phyloP scores from a whole-genome alignment of 257 asterid genomes.

The Dorcoceras hygrometricum region DNA sequence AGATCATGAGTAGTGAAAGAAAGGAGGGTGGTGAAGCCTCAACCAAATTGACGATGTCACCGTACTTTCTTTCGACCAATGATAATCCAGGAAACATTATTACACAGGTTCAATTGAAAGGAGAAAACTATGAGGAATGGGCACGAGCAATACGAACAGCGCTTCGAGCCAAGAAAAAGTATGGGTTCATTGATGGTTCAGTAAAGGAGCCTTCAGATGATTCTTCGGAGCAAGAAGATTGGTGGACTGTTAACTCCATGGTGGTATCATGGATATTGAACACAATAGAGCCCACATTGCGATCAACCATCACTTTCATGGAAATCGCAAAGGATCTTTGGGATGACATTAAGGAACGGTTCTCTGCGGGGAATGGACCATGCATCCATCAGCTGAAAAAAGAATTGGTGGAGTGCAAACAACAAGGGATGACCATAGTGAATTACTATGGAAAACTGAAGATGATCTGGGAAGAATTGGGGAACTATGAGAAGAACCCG shows the following conservation, averaged over 20 bases:
- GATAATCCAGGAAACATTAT: conserved; percentile 15
- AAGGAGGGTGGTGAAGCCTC: too few relatives aligned
- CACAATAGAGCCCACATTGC: conserved; percentile 21
- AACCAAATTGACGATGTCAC: too few relatives aligned
- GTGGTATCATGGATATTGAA: conserved; percentile 26
- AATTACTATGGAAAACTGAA: conserved; percentile 2
- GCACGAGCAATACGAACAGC: conserved; percentile 3
- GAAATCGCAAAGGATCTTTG: conserved; percentile 17
- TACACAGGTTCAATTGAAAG: conserved; percentile 8
- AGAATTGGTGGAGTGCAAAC: conserved; percentile 12
- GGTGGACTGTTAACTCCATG: too few relatives aligned
- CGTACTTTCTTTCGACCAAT: too few relatives aligned
- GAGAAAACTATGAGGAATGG: conserved; percentile 30
- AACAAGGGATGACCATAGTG: background rate
- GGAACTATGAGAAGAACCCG: too few relatives aligned
- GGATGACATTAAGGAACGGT: conserved; percentile 7
- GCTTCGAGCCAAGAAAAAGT: conserved; percentile 16
- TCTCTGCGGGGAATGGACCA: conserved; percentile 17
- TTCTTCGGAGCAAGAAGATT: conserved; percentile 1
- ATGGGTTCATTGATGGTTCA: conserved; percentile 23
- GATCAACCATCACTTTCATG: conserved; percentile 14
- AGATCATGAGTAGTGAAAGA: too few relatives aligned
- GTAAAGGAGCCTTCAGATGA: background rate
- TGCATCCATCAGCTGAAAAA: conserved; percentile 1
- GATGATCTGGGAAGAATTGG: too few relatives aligned